These are phyloP conservation scores for Papiliotrema flavescens DNA, from an alignment of 1,284 basidiomycete genomes.

Conservation along the genomic window DNA sequence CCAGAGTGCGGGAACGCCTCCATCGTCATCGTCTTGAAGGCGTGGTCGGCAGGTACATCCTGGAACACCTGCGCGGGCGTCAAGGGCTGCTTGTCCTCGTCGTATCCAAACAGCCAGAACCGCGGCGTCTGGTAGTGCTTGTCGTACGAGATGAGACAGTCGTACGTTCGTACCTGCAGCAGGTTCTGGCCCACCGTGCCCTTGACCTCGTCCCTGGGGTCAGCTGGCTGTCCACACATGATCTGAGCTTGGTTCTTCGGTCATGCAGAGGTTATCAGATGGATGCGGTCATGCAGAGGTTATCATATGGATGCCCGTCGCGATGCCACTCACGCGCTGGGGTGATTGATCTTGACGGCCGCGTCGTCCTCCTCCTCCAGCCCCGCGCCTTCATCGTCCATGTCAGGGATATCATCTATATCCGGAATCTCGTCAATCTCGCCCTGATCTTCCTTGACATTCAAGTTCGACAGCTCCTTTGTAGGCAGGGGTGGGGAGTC, in stretches of 20 bases:
- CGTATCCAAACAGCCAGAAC: slow-evolving; percentile 91
- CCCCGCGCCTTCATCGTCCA: slow-evolving; percentile 71
- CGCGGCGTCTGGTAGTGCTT: slow-evolving; percentile 97
- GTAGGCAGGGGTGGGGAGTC: slow-evolving; percentile 33
- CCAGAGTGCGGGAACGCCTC: slow-evolving; percentile 92
- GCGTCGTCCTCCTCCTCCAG: slow-evolving; percentile 73
- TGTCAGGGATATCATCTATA: slow-evolving; percentile 87
- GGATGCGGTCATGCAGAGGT: background rate
- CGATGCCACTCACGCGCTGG: slow-evolving; percentile 28
- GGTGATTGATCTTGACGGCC: slow-evolving; percentile 41
- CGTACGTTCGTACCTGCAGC: slow-evolving; percentile 94
- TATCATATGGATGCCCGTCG: no score
- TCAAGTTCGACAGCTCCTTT: slow-evolving; percentile 48
- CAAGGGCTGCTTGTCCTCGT: slow-evolving; percentile 86
- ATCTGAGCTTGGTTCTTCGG: background rate
- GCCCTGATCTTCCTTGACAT: slow-evolving; percentile 33
- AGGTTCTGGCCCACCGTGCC: slow-evolving; percentile 62
- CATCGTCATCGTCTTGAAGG: slow-evolving; percentile 97
- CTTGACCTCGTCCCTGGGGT: slow-evolving; percentile 51
- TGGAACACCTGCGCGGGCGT: slow-evolving; percentile 91
- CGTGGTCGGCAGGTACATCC: slow-evolving; percentile 95
- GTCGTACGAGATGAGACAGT: slow-evolving; percentile 96
- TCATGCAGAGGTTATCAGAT: background rate
- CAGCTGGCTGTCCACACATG: no score
- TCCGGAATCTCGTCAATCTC: slow-evolving; percentile 63